These are phyloP conservation scores for Cardiospermum halicacabum DNA, from an alignment of 345 rosid species.

Conservation along the genomic window DNA sequence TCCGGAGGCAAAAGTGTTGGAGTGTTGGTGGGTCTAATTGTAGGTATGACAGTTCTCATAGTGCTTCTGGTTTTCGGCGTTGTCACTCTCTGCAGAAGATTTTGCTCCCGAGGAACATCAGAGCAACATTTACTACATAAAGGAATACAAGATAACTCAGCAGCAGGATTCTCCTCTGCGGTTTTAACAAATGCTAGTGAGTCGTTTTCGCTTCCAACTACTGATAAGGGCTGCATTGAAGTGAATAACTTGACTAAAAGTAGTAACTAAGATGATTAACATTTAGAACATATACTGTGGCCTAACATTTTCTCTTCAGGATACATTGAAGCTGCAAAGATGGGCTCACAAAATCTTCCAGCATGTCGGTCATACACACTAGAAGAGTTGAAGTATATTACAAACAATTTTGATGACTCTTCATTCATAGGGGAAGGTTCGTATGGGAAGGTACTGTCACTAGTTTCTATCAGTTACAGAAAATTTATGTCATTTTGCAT, in stretches of 20 bases:
- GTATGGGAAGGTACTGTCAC: conserved; percentile 37
- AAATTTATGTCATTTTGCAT: background rate
- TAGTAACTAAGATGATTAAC: background rate
- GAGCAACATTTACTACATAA: conserved; percentile 51
- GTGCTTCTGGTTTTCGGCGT: conserved; percentile 37
- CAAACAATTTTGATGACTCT: conserved; percentile 35
- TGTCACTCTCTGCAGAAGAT: conserved; percentile 32
- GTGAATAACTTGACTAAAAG: background rate
- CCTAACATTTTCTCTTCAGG: conserved; percentile 20
- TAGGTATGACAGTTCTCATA: conserved; percentile 27
- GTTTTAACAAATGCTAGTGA: conserved; percentile 55
- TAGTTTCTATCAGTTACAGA: background rate
- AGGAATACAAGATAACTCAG: conserved; percentile 39
- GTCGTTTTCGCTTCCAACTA: conserved; percentile 14
- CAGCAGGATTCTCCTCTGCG: conserved; percentile 46
- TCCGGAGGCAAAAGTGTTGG: conserved; percentile 32
- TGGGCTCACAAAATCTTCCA: conserved; percentile 27
- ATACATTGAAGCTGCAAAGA: conserved; percentile 26
- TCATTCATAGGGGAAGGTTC: conserved; percentile 39
- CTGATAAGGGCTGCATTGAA: background rate
- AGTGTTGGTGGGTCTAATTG: conserved; percentile 34
- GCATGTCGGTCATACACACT: conserved; percentile 34
- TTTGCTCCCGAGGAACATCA: conserved; percentile 31
- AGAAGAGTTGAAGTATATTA: conserved; percentile 41
- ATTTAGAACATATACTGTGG: background rate